Evolutionary conservation across 352 stramenopile genomes (phyloP), one percentile per base, ranked within the genome.

Genomic region (Pythium chondricola): DNA sequence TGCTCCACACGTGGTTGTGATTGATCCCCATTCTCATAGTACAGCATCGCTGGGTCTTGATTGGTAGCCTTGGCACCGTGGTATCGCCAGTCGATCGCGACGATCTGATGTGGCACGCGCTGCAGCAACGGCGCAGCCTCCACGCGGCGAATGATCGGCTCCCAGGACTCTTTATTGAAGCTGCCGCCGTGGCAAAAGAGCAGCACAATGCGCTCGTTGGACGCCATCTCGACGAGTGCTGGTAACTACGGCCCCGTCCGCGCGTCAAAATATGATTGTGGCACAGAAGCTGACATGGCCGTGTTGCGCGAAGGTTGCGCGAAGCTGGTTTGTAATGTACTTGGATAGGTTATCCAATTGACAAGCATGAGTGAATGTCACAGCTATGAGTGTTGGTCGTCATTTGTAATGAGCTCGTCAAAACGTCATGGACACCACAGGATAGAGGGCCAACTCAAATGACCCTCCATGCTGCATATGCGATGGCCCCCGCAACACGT

Each of bases 131-230:
- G 37, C 2, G 68, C 59, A 0, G 7, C 30, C 40, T 61, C 13
- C 22, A 78, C 3, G 8, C 65, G 65, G 9, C 52, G 49, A 29
- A 73, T 44, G 38, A 74, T 69, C 2, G 68, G 68, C 16, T 60
- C 52, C 68, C 68, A 78, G 43, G 49, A 45, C n/a, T 72, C 35
- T 30, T 67, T 63, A 48, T 67, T 72, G 58, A 71, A 72, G 22
- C 68, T 61, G 4, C 58, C 61, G 39, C 58, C 65, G 54, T 78
- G 68, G 27, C 52, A 58, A 41, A 78, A 79, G n/a, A 79, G 56
- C 45, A 79, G 29, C 27, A 59, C 52, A 22, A 53, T 39, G n/a
- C 52, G 52, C 14, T 58, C 32, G 17, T 8, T n/a, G 13, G 30
- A 32, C 13, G 39, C 3, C 6, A 31, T 17, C 6, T 18, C 2